Conservation (phyloP, 1,284 basidiomycete species). For the Boletus subluridellus region DNA sequence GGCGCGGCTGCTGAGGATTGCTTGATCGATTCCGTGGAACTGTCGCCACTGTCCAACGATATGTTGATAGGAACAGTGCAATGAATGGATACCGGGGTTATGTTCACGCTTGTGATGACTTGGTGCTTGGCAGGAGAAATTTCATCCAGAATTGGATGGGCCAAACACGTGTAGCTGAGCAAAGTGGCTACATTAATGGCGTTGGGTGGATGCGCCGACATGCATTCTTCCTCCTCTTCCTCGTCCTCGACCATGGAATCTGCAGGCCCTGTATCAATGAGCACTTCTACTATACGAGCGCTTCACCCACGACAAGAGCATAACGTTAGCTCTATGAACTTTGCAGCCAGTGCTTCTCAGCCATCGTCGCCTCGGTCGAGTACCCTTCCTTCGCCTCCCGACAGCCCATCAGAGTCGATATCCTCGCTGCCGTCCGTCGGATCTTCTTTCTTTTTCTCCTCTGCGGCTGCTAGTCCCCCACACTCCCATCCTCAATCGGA, state of each 20-base stretch:
- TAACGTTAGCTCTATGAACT: slow-evolving; percentile 34
- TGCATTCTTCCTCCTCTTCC: background rate
- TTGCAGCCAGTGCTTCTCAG: slow-evolving; percentile 24
- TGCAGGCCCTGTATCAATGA: slow-evolving; percentile 19
- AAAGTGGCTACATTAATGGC: slow-evolving; percentile 10
- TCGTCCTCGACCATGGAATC: slow-evolving; percentile 25
- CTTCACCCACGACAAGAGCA: slow-evolving; percentile 23
- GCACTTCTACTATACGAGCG: slow-evolving; percentile 26
- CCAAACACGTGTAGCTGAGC: slow-evolving; percentile 35
- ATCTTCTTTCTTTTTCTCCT: slow-evolving; percentile 75
- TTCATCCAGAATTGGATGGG: slow-evolving; percentile 10
- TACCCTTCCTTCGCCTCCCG: slow-evolving; percentile 49
- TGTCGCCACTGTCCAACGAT: background rate
- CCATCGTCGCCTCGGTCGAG: slow-evolving; percentile 48
- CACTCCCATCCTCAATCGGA: slow-evolving; percentile 42
- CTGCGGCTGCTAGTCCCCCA: slow-evolving; percentile 56
- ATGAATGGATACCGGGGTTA: background rate
- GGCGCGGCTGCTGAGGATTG: background rate
- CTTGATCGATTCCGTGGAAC: background rate
- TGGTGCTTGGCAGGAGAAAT: background rate
- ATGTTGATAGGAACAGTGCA: background rate
- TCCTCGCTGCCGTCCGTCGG: slow-evolving; percentile 69
- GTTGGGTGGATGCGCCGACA: background rate
- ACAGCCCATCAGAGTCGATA: slow-evolving; percentile 59
- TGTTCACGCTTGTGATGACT: background rate